Evolutionary conservation across 2,329 filamentous ascomycete species (phyloP).

Genomic region (Dendrostoma leiphaemia): DNA sequence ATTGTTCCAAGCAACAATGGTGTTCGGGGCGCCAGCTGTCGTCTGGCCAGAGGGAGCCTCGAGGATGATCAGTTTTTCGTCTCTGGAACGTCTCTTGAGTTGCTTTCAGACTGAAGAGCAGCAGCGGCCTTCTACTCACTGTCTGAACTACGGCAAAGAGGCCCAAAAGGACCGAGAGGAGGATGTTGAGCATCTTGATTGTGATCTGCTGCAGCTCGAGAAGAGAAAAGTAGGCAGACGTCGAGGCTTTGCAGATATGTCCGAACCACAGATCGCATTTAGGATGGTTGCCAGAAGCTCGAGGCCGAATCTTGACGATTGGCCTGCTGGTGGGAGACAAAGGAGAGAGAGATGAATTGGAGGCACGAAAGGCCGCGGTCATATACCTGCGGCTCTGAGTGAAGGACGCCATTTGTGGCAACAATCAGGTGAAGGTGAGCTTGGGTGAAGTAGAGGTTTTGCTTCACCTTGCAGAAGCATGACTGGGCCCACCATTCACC

Average conservation of each 20-base stretch:
- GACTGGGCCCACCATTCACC: not conserved
- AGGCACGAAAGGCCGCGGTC: too few species aligned
- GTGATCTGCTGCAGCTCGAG: not conserved
- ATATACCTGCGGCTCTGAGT: too few species aligned
- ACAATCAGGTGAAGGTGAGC: too few species aligned
- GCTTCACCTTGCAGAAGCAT: not conserved
- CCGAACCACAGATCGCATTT: too few species aligned
- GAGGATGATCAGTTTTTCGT: not conserved
- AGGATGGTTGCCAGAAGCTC: too few species aligned
- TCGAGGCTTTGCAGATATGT: too few species aligned
- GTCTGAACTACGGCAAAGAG: not conserved
- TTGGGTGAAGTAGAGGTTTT: not conserved
- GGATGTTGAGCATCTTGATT: not conserved
- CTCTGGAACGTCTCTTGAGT: not conserved
- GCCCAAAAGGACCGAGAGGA: not conserved
- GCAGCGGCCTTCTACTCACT: not conserved
- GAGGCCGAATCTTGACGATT: too few species aligned
- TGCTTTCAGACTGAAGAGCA: too few species aligned
- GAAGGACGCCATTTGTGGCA: too few species aligned
- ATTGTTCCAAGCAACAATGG: not conserved
- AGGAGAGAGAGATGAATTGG: too few species aligned
- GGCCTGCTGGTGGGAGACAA: too few species aligned
- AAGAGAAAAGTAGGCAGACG: not conserved
- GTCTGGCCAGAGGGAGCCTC: not conserved
- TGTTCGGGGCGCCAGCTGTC: not conserved